phyloP scores from a whole-genome alignment of 352 stramenopile species.

The Globisporangium radiosum region DNA sequence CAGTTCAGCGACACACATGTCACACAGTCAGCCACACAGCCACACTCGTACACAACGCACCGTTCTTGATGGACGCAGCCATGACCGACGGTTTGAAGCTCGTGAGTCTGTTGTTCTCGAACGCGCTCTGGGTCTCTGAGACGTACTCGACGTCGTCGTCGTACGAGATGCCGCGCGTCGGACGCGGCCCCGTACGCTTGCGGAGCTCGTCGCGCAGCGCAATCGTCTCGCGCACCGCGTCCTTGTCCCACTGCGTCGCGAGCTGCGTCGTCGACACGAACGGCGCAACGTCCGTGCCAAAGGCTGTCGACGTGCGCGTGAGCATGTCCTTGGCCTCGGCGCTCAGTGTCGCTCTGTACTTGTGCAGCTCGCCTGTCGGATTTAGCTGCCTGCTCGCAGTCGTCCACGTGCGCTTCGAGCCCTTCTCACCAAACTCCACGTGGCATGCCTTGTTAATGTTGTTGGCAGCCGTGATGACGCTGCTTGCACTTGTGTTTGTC shows the following conservation, averaged over 20 bases:
- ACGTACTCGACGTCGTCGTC: constrained; percentile 78
- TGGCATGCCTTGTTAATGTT: constrained; percentile 65
- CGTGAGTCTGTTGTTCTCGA: constrained; percentile 57
- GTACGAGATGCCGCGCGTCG: constrained; percentile 59
- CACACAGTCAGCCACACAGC: too few species aligned
- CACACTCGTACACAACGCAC: constrained; percentile 18
- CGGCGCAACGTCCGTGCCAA: constrained; percentile 40
- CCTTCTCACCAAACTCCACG: constrained; percentile 57
- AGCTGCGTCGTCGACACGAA: constrained; percentile 61
- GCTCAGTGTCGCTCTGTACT: constrained; percentile 51
- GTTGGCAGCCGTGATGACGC: constrained; percentile 10
- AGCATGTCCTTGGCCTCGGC: constrained; percentile 48
- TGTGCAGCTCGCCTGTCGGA: constrained; percentile 56
- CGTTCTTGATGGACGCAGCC: constrained; percentile 70
- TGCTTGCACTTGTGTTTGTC: neutral
- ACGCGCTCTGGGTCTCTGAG: constrained; percentile 65
- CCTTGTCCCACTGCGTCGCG: constrained; percentile 63
- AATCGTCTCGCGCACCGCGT: constrained; percentile 46
- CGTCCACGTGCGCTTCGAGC: constrained; percentile 50
- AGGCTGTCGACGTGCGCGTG: constrained; percentile 46
- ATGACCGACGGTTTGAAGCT: constrained; percentile 68
- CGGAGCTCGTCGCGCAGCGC: constrained; percentile 59
- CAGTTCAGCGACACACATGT: neutral
- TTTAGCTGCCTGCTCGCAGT: constrained; percentile 47
- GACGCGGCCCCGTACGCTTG: constrained; percentile 44